Base-by-base conservation (phyloP, 2,329 filamentous ascomycete genomes). In the Xylogone sp. region DNA sequence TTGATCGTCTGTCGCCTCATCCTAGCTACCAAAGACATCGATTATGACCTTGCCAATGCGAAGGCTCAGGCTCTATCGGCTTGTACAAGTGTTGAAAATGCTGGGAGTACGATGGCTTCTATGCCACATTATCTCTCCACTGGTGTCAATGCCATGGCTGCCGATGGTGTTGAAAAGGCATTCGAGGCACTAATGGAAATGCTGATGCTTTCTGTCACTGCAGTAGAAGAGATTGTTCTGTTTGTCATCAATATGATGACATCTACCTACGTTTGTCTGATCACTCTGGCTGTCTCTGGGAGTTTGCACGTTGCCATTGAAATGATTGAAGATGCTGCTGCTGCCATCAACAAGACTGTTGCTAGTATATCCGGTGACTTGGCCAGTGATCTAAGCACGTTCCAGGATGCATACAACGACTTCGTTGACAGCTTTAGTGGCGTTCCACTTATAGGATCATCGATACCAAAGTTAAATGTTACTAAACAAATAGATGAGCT, bases 121-220 rank as follows among this genome's bases (percentile, higher is more conserved):
- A 96, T 97, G 91, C 94, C 94, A 52, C 88, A 97, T 70, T 97
- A 96, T 72, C 85, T 97, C 67, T 88, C 92, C 2, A 76, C 81
- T 48, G 94, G 94, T 50, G 86, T 97, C 66, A 99, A 99, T 71
- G 82, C 90, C 53, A 74, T 97, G 60, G 87, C 90, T 7, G 89
- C 90, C 27, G 79, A 79, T 45, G 86, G 89, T 51, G 86, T 97
- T 59, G 89, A 92, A 60, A 84, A 86, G 61, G 84, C 90, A 8
- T 84, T 97, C 58, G 79, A 84, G 56, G 93, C 83, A 46, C 79
- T 97, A 68, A 88, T 94, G 69, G 76, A 83, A 42, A 84, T 94
- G 71, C 78, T 97, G 47, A 77, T 85, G 55, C 76, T 97, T 66
- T 84, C 87, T 54, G 76, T 97, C 57, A 92, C 87, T 24, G 91